Evolutionary conservation across 192 early-diverging fungal genomes (phyloP).

Genomic region (Phycomyces blakesleeanus): DNA sequence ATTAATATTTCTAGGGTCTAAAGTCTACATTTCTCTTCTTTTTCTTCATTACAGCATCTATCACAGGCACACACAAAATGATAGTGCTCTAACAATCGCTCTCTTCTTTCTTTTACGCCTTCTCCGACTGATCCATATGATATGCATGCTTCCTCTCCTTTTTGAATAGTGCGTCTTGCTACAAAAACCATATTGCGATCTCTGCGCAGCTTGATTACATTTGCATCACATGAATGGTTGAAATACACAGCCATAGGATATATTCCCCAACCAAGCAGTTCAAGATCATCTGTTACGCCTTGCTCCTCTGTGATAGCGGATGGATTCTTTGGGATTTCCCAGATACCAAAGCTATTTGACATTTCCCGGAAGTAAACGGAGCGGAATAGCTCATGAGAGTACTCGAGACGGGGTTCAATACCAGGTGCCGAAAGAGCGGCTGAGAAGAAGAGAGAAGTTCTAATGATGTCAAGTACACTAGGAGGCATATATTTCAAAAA

Average conservation of each 20-base stretch:
- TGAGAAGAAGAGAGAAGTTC: constrained; percentile 10
- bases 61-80: constrained; percentile 58
- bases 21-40: too few relatives aligned
- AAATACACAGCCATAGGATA: constrained; percentile 64
- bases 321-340: constrained; percentile 43
- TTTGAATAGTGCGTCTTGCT: constrained; percentile 32
- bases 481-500: constrained; percentile 8
- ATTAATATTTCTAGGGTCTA: too few relatives aligned
- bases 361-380: constrained; percentile 57
- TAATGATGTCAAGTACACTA: constrained; percentile 10
- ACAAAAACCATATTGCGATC: constrained; percentile 49
- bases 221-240: constrained; percentile 65
- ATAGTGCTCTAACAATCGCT: constrained; percentile 51
- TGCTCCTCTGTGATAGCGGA: not conserved
- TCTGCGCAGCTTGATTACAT: constrained; percentile 44
- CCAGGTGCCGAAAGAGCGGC: not conserved
- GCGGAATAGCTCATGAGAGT: constrained; percentile 44
- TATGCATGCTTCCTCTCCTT: constrained; percentile 60
- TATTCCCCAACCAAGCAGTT: constrained; percentile 55
- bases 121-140: constrained; percentile 57
- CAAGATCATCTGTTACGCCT: constrained; percentile 33
- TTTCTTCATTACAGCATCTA: constrained; percentile 48
- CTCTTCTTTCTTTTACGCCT: constrained; percentile 33
- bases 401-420: not conserved
- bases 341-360: constrained; percentile 69